A percentile compares a stretch with the other conserved stretches of the same genome.
phyloP scores from a whole-genome alignment of 768 basidiomycete species.

The Amanita pallidorosea region DNA sequence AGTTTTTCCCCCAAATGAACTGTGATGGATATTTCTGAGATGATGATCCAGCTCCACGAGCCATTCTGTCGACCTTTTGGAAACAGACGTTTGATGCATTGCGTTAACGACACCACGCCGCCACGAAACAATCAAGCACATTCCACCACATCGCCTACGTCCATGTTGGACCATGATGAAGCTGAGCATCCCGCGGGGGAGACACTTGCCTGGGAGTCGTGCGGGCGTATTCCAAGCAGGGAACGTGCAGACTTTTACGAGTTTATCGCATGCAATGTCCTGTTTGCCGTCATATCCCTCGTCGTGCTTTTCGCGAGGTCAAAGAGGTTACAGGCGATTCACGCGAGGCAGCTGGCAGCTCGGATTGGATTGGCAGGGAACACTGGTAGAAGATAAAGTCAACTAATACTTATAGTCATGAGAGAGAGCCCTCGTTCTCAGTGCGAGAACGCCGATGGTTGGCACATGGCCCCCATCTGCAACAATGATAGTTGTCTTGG shows the following conservation, averaged over 20 bases:
- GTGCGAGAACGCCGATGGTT: no score
- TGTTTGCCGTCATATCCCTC: constrained; percentile 59
- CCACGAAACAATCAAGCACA: constrained; percentile 8
- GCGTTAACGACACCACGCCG: constrained; percentile 32
- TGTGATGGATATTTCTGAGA: background rate
- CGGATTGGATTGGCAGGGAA: constrained; percentile 64
- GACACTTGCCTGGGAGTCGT: constrained; percentile 85
- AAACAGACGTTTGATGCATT: constrained; percentile 84
- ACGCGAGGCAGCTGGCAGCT: constrained; percentile 76
- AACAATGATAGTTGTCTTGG: no score
- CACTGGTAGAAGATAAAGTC: constrained; percentile 16
- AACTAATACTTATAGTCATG: no score
- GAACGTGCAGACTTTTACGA: constrained; percentile 88
- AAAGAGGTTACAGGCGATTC: constrained; percentile 55
- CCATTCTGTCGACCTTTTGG: constrained; percentile 97
- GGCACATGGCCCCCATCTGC: no score
- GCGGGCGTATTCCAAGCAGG: constrained; percentile 70
- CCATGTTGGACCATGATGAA: constrained; percentile 4
- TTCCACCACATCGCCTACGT: constrained; percentile 9
- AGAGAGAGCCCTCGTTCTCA: no score
- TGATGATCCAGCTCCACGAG: constrained; percentile 49
- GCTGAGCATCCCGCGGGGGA: constrained; percentile 30
- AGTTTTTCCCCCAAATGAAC: constrained; percentile 14
- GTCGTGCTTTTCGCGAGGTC: constrained; percentile 59
- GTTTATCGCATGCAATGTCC: constrained; percentile 76